Evolutionary conservation across 129 eudicot genomes (phyloP), one percentile per base, ranked within the genome.

Genomic region (Cynara cardunculus): DNA sequence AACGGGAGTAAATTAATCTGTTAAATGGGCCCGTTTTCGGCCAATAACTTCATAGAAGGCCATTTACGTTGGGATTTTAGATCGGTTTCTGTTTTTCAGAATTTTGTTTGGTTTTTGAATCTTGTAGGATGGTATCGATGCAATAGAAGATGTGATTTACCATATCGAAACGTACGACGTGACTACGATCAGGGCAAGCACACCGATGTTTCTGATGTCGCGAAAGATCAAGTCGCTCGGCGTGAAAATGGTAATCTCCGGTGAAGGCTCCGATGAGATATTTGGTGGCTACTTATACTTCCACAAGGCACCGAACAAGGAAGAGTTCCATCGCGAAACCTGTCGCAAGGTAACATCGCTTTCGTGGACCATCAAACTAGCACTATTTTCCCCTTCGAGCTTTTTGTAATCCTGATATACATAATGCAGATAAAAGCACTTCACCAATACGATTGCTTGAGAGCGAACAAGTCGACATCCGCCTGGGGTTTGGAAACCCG

Each of bases 401-500:
- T n/a, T 19, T 13, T 25, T 19, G 4, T 19, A 35, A 77, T 77
- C 34, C 16, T 59, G 4, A 12, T 46, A 13, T 67, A 74, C 7
- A 21, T 44, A 69, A 37, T 66, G 56, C 85, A 88, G 95, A 86
- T 91, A 81, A 91, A 91, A 76, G 97, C 97, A 1, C 93, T 93
- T 73, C 93, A 93, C 77, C 93, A 88, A 66, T 89, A 96, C 73
- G 98, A 92, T 84, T 92, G 99, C 76, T 82, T 96, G 85, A 87
- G 99, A 82, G 98, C 99, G 11, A 96, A 92, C 71, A 96, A 92
- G 88, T 85, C 99, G 32, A 96, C 98, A 72, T 92, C 97, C 2
- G 98, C 99, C 2, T 96, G 98, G 98, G 99, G 97, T 24, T 85
- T 96, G 73, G 97, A 96, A 74, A 92, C 99, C 32, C 97, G 98